Evolutionary conservation across 2,329 filamentous ascomycete species (phyloP), one percentile per base, ranked within the genome.

Genomic region (Purpureocillium takamizusanense): DNA sequence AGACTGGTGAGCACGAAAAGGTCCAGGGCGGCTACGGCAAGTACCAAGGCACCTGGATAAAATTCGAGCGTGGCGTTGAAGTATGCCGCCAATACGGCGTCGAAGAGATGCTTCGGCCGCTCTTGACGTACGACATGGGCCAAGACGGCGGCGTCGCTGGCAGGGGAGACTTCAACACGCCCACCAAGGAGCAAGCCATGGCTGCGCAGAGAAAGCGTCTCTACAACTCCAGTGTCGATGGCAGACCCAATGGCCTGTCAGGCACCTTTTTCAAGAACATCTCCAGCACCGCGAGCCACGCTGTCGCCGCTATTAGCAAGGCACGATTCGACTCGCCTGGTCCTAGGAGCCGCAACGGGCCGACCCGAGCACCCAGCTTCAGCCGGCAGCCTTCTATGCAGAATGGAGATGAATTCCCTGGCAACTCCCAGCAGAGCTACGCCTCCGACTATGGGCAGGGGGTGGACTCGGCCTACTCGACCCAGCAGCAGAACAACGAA

Each of bases 31-130:
- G 92, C 5, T 98, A 98, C 55, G 92, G 92, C 47, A 97, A 97
- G 67, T 98, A 98, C 55, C 92, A 98, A 67, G 92, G 92, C 39
- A 98, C 92, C 3, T 98, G 92, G 92, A 94, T 98, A 55, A 86
- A 84, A 54, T 97, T 94, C 55, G 84, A 90, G 36, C 80, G 90
- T 44, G 92, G 90, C 2, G 74, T 94, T 33, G 87, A 95, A 55
- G 90, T 98, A 51, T 97, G 92, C 61, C 80, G 84, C 31, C 77
- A 82, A 47, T 83, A 83, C 49, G 78, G 75, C 10, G 86, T 92
- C 25, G 84, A 90, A 57, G 85, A 90, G 46, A 52, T 86, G 5
- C 65, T 92, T 35, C 74, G 78, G 16, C 83, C 84, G 13, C 70
- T 92, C 5, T 63, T 92, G 38, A 86, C 83, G 21, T 87, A 90